Percentiles rank a stretch among this genome's conserved stretches.
Evolutionary conservation across 345 rosid genomes (phyloP).

Genomic region (Euclidium syriacum): DNA sequence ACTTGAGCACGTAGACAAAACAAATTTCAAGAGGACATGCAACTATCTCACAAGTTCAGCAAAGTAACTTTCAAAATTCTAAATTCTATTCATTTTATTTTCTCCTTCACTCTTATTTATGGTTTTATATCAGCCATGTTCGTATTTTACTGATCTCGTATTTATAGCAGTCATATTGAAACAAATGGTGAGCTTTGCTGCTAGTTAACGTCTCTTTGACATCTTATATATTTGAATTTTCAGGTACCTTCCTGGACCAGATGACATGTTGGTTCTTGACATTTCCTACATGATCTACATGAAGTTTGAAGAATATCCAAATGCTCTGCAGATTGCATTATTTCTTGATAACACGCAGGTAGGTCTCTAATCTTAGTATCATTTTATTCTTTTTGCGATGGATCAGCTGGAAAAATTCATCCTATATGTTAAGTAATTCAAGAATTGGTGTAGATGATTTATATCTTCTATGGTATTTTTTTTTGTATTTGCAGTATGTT

Average conservation of each 20-base stretch:
- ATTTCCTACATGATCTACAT: slow-evolving; percentile 72
- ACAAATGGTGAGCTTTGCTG: background rate
- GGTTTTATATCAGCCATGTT: background rate
- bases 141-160: background rate
- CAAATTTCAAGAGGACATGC: slow-evolving; percentile 94
- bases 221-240: background rate
- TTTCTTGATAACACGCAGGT: slow-evolving; percentile 87
- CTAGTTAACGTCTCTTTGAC: background rate
- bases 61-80: slow-evolving; percentile 38
- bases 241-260: slow-evolving; percentile 96
- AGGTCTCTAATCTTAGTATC: background rate
- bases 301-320: slow-evolving; percentile 69
- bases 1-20: slow-evolving; percentile 67
- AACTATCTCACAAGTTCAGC: slow-evolving; percentile 85
- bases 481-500: slow-evolving; percentile 55
- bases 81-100: background rate
- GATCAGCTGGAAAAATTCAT: background rate
- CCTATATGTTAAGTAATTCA: background rate
- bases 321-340: slow-evolving; percentile 87
- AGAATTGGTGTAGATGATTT: background rate
- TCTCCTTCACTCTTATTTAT: background rate
- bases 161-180: slow-evolving; percentile 5
- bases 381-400: background rate
- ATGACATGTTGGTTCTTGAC: slow-evolving; percentile 71
- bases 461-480: slow-evolving; percentile 11